Evolutionary conservation across 1,139 yeast genomes (phyloP), one percentile per base, ranked within the genome.

Genomic region (Zhuliangozyma parablackwelliae): DNA sequence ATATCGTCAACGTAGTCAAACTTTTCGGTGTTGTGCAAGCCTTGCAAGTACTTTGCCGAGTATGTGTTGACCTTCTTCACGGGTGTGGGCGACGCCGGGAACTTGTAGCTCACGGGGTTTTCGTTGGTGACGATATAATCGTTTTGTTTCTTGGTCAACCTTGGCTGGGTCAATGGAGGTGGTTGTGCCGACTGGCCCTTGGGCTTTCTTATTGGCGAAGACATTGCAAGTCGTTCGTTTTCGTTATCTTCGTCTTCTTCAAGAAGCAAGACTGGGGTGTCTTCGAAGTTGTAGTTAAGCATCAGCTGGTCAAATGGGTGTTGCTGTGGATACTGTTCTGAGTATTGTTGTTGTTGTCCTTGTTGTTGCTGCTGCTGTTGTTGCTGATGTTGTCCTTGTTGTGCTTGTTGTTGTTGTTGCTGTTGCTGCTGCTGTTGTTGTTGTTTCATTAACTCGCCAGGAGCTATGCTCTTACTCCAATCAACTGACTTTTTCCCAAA

Each of bases 21-120:
- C 13, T 47, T 34, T 26, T 41, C 42, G 23, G 50, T 44, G 31
- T 52, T 49, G 30, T 53, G 51, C 32, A 71, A 50, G 29, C 65
- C 67, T 46, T 72, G 76, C 33, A 73, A 55, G 44, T 70, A 70
- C 40, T 64, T 71, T 2, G 65, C 74, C 1, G 74, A 63, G 33
- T 66, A 72, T 31, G 50, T 54, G 35, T 65, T 68, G 1, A 61
- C 57, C 20, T 50, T 40, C 34, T 39, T 10, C 5, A 24, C 33
- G 29, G 20, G 36, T 32, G 32, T 40, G 6, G 67, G 65, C 3
- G 67, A 58, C 6, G 74, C 70, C 1, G 81, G 81, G 43, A 75
- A 75, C 48, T 70, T 72, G 53, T 72, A 75, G 11, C 68, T 57
- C 33, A 57, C 65, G 2, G 75, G 74, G 38, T 56, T 55, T 31